Base-by-base conservation (phyloP, 2,329 filamentous ascomycete genomes). In the Pseudocercospora fuligena region DNA sequence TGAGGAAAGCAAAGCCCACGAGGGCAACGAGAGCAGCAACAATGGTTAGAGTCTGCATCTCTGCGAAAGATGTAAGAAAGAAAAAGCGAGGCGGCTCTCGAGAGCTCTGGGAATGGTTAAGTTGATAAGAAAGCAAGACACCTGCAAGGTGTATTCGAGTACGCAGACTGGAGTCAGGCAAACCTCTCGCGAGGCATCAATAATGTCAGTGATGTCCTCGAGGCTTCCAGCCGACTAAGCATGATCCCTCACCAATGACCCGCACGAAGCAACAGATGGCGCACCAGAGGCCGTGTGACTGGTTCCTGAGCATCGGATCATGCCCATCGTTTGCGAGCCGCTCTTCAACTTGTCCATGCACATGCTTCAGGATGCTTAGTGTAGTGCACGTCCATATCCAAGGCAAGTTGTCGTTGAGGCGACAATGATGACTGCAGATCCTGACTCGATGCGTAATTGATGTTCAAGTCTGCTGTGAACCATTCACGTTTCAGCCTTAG, bases 1-100 rank as follows among this genome's bases (percentile, higher is more conserved):
- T 73, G 54, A 75, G 64, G 33, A 76, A 61, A 27, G 76, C 75
- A 66, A 81, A 80, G 66, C 77, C 77, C 47, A 80, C 64, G 3
- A 79, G 69, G 49, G 79, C 79, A 14, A 82, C 65, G 31, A 66
- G 76, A 9, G 77, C 70, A 12, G 76, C 76, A 51, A 78, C 74
- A 31, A 79, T 69, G 21, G 80, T 82, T 46, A 82, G 64, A 43
- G 78, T 69, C 75, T 83, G 81, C 81, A 83, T 79, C 56, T 23
- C 73, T 56, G 25, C 49, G 12, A 8, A n/a, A 31, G 21, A 5
- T 16, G 46, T 25, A 64, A 36, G 33, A 49, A 40, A 43, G 58
- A 58, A 27, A 36, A 49, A 46, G 4, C 60, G 40, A 59, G 36
- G 56, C 51, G 60, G 21, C 27, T 27, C 23, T 27, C 51, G 27